These are phyloP conservation scores for Suillus bovinus DNA, from an alignment of 768 basidiomycete species.

Conservation along the genomic window DNA sequence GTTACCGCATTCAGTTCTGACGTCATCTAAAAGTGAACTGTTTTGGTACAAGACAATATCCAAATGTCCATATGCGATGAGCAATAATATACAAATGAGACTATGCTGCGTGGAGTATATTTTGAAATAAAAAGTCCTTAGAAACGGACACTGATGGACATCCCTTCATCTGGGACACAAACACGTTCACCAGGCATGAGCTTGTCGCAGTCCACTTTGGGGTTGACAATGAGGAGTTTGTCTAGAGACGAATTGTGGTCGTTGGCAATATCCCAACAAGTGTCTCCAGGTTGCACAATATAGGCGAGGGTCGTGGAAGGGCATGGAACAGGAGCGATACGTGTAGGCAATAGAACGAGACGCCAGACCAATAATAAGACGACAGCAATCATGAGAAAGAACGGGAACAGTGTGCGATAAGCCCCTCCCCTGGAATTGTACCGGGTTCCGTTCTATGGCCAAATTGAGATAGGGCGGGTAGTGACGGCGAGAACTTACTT, in stretches of 20 bases:
- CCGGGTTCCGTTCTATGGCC: conserved; percentile 34
- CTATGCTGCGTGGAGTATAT: conserved; percentile 4
- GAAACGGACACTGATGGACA: conserved; percentile 33
- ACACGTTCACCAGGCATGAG: conserved; percentile 61
- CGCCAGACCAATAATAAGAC: conserved; percentile 65
- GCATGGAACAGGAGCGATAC: conserved; percentile 25
- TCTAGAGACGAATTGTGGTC: conserved; percentile 51
- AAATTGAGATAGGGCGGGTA: conserved; percentile 16
- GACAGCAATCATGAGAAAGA: conserved; percentile 69
- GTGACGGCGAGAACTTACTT: conserved; percentile 25
- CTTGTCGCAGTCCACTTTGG: conserved; percentile 52
- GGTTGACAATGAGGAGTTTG: conserved; percentile 51
- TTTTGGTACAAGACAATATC: neutral
- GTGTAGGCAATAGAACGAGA: conserved; percentile 44
- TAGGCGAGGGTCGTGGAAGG: conserved; percentile 43
- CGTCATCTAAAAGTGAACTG: conserved; percentile 17
- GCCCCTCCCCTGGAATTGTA: conserved; percentile 39
- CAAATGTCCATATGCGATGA: conserved; percentile 12
- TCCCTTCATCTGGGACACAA: conserved; percentile 52
- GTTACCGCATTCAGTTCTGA: conserved; percentile 3
- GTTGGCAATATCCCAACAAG: conserved; percentile 63
- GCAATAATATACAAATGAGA: conserved; percentile 22
- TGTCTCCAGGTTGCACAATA: conserved; percentile 57
- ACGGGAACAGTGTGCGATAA: conserved; percentile 67
- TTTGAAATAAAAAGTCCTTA: conserved; percentile 7